Conservation (phyloP, 495 filamentous ascomycete species). For the Clavariopsis aquatica region DNA sequence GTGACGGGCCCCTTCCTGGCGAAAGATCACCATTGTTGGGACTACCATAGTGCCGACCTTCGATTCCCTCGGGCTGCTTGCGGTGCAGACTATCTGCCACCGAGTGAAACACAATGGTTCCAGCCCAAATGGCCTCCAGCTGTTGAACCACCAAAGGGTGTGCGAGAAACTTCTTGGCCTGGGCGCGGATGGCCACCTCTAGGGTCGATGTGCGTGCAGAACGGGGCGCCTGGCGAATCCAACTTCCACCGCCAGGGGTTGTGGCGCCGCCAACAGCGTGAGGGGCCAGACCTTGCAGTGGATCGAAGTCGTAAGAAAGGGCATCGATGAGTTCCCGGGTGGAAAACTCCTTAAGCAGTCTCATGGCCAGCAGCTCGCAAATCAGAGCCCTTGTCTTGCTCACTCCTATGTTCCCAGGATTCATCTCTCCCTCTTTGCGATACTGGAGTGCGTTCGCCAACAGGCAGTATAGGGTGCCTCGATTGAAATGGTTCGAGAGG, state of each 20-base stretch:
- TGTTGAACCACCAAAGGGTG: constrained; percentile 90
- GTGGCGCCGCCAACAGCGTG: constrained; percentile 42
- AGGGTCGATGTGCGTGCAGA: constrained; percentile 82
- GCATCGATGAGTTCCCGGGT: constrained; percentile 88
- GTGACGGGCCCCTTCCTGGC: constrained; percentile 32
- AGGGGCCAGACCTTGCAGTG: constrained; percentile 74
- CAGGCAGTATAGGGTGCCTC: constrained; percentile 82
- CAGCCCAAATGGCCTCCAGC: constrained; percentile 93
- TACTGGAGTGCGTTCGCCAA: constrained; percentile 95
- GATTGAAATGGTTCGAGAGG: constrained; percentile 73
- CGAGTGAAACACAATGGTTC: constrained; percentile 88
- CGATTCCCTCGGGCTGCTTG: constrained; percentile 35
- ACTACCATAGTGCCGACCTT: constrained; percentile 22
- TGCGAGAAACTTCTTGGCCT: constrained; percentile 85
- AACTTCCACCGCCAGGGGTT: constrained; percentile 41
- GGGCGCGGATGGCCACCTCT: constrained; percentile 85
- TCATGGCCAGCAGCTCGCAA: constrained; percentile 88
- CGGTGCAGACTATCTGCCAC: constrained; percentile 80
- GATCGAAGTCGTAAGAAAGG: constrained; percentile 90
- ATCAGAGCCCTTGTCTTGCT: constrained; percentile 81
- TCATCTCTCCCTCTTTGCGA: constrained; percentile 75
- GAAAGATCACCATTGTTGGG: constrained; percentile 13
- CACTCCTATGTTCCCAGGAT: constrained; percentile 79
- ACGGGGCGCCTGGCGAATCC: constrained; percentile 47
- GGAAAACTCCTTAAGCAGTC: constrained; percentile 82